phyloP scores from a whole-genome alignment of 345 rosid genomes.

The Rhizophora apiculata region DNA sequence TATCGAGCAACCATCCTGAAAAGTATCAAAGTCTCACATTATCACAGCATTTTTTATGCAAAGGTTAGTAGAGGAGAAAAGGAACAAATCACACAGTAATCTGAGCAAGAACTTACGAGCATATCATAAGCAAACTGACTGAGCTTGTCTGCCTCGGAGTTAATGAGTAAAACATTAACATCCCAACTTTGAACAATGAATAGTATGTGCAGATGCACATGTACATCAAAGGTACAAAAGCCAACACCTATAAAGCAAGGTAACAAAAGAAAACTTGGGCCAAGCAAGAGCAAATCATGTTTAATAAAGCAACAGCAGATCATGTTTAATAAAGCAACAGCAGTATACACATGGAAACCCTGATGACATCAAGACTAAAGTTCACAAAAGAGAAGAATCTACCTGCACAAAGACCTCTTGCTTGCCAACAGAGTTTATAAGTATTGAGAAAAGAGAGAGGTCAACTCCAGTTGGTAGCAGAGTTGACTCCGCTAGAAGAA shows the following conservation, averaged over 20 bases:
- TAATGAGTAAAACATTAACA: slow-evolving; percentile 96
- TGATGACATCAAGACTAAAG: background rate
- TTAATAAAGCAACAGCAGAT: background rate
- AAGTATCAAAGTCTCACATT: slow-evolving; percentile 20
- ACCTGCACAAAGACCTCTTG: slow-evolving; percentile 23
- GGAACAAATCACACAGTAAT: slow-evolving; percentile 10
- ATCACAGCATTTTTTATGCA: background rate
- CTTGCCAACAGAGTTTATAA: slow-evolving; percentile 72
- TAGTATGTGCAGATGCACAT: slow-evolving; percentile 97
- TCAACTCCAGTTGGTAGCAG: slow-evolving; percentile 48
- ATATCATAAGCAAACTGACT: slow-evolving; percentile 95
- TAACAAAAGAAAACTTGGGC: slow-evolving; percentile 5
- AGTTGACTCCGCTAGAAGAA: slow-evolving; percentile 97
- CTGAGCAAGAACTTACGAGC: slow-evolving; percentile 69
- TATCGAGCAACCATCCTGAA: slow-evolving; percentile 98
- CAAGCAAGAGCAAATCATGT: background rate
- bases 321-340: slow-evolving; percentile 4
- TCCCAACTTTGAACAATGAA: slow-evolving; percentile 91
- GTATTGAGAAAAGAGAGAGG: slow-evolving; percentile 89
- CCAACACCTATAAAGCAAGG: slow-evolving; percentile 61
- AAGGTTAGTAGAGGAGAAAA: background rate
- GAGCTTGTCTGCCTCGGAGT: slow-evolving; percentile 97
- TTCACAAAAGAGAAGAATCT: slow-evolving; percentile 8
- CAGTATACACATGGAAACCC: background rate
- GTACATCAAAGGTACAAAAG: slow-evolving; percentile 92